Conservation (phyloP, 805 yeast species). For the Saccharomycopsis synnaedendra region DNA sequence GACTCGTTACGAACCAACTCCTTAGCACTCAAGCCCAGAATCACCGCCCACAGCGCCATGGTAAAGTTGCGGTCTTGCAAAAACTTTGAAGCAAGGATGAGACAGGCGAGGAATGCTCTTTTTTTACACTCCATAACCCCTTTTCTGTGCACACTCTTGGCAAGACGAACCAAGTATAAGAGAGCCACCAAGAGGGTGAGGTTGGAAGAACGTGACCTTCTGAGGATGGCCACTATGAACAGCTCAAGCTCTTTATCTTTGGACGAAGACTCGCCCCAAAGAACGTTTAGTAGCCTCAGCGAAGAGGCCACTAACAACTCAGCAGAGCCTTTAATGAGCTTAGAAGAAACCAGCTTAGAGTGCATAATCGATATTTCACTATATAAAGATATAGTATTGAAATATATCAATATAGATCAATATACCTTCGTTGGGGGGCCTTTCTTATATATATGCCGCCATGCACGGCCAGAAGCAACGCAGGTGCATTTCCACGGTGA, state of each 20-base stretch:
- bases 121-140: constrained; percentile 36
- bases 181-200: constrained; percentile 56
- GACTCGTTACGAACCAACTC: constrained; percentile 45
- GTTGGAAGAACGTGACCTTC: constrained; percentile 46
- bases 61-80: constrained; percentile 63
- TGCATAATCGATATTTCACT: too few species aligned
- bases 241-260: background rate
- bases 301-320: constrained; percentile 1
- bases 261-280: constrained; percentile 2
- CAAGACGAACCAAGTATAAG: constrained; percentile 35
- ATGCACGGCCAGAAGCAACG: too few species aligned
- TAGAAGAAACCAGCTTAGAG: too few species aligned
- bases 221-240: constrained; percentile 32
- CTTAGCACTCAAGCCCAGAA: constrained; percentile 47
- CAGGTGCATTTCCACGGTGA: too few species aligned
- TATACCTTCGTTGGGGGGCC: too few species aligned
- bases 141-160: constrained; percentile 17
- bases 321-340: too few species aligned
- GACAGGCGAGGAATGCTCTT: constrained; percentile 52
- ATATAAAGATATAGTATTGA: too few species aligned
- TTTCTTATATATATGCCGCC: too few species aligned
- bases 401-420: too few species aligned
- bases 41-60: constrained; percentile 60
- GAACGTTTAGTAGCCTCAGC: background rate
- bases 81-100: constrained; percentile 65